A percentile compares a stretch with the other conserved stretches of the same genome.
Conservation (phyloP, 164 flowering plant genomes). For the Sextonia rubra region DNA sequence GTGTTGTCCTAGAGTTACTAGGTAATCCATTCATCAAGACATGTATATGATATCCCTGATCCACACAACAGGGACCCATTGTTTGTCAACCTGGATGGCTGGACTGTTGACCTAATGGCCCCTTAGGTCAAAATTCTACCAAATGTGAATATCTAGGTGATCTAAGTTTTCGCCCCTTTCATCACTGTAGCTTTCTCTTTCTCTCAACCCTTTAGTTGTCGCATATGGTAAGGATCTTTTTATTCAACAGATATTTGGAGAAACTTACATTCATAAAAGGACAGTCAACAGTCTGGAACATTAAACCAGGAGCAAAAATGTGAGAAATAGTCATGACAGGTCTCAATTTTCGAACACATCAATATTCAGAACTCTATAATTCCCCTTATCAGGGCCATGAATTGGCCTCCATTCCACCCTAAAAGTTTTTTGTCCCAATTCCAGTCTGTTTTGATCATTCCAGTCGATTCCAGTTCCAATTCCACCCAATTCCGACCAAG, state of each 20-base stretch:
- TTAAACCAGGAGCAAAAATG: too few relatives aligned
- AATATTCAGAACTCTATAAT: neutral
- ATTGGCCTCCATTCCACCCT: too few relatives aligned
- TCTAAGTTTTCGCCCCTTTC: neutral
- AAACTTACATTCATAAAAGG: neutral
- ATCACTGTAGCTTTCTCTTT: neutral
- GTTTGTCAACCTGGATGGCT: neutral
- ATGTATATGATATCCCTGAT: neutral
- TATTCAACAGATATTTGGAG: neutral
- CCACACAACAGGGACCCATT: neutral
- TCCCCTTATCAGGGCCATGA: neutral
- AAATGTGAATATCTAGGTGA: neutral
- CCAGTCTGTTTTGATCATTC: too few relatives aligned
- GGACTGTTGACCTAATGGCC: neutral
- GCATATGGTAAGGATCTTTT: neutral
- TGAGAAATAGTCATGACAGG: too few relatives aligned
- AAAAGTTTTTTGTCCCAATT: too few relatives aligned
- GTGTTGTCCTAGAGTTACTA: neutral
- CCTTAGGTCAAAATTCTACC: neutral
- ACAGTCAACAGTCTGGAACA: neutral
- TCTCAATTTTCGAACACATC: neutral
- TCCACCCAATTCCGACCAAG: too few relatives aligned
- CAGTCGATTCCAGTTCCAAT: too few relatives aligned
- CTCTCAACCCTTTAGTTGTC: neutral
- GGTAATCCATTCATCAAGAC: neutral